Evolutionary conservation across 768 basidiomycete genomes (phyloP), one percentile per base, ranked within the genome.

Genomic region (Pleurotus salmoneostramineus): DNA sequence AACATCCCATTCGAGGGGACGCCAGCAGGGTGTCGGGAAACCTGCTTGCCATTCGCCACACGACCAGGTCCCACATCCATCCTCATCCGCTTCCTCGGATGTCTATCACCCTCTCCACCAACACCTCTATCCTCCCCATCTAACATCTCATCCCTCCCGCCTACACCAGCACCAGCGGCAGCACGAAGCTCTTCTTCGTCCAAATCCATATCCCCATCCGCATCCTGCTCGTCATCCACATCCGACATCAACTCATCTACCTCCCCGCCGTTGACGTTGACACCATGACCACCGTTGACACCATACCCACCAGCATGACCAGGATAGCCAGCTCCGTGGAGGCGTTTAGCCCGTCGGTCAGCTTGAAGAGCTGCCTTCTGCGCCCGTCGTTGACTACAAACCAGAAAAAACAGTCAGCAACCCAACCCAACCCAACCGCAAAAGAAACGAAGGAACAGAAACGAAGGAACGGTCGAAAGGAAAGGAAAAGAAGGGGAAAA

Each of bases 351-450:
- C 46, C 79, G 79, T 46, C 72, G 64, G n/a, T 80, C 76, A 3
- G 77, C 77, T n/a, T 77, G 68, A 49, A 83, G 81, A 12, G 77
- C 78, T 0, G 79, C 77, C 63, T 84, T 85, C 58, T 83, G 81
- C 3, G 77, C 76, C 4, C 83, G 77, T 45, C 83, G 76, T 65
- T 85, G 79, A 64, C 86, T 87, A 50, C 10, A 32, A n/a, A 58
- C 50, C 44, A 6, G 43, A 15, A 49, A 2, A 36, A 45, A 49
- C 57, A 60, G 10, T 56, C 51, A 6, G 15, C 27, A 32, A 21
- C 12, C 46, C 46, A 60, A 36, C n/a, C n/a, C n/a, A n/a, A n/a
- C n/a, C n/a, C n/a, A n/a, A n/a, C n/a, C n/a, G n/a, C n/a, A n/a
- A n/a, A n/a, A n/a, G n/a, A n/a, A n/a, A n/a, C n/a, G n/a, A n/a